phyloP scores from a whole-genome alignment of 805 yeast genomes.

The Candida golubevii region DNA sequence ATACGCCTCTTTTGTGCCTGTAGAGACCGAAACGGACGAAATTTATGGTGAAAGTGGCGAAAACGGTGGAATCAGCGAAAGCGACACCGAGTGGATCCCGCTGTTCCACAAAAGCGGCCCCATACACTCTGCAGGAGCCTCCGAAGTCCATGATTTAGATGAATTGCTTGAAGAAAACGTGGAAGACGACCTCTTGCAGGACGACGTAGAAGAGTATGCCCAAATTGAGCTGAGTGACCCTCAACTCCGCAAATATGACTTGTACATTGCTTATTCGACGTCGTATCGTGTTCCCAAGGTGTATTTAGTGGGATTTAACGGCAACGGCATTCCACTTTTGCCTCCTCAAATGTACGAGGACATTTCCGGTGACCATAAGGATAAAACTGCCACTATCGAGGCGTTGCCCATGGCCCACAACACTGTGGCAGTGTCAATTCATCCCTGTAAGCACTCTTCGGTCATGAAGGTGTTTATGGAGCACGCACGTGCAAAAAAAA shows the following conservation, averaged over 20 bases:
- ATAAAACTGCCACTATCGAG: constrained; percentile 95
- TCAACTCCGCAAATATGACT: constrained; percentile 63
- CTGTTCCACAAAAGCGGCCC: constrained; percentile 1
- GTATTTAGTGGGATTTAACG: constrained; percentile 82
- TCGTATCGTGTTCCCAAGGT: constrained; percentile 94
- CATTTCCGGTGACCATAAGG: constrained; percentile 84
- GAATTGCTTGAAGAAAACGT: constrained; percentile 42
- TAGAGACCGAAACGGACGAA: constrained; percentile 16
- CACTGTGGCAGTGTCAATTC: constrained; percentile 81
- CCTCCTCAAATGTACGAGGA: constrained; percentile 95
- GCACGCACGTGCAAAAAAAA: constrained; percentile 47
- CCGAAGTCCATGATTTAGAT: constrained; percentile 35
- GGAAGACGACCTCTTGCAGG: constrained; percentile 17
- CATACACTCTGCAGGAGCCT: neutral
- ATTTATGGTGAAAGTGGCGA: neutral
- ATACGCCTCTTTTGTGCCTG: constrained; percentile 9
- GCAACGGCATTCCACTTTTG: constrained; percentile 77
- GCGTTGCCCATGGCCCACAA: constrained; percentile 77
- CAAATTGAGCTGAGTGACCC: constrained; percentile 35
- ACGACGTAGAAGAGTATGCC: constrained; percentile 30
- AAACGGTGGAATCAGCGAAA: neutral
- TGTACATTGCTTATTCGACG: constrained; percentile 89
- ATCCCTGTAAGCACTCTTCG: constrained; percentile 92
- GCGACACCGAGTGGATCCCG: constrained; percentile 14
- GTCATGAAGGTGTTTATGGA: constrained; percentile 89